Base-by-base conservation (phyloP, 208 protist species). In the Novymonas esmeraldas region DNA sequence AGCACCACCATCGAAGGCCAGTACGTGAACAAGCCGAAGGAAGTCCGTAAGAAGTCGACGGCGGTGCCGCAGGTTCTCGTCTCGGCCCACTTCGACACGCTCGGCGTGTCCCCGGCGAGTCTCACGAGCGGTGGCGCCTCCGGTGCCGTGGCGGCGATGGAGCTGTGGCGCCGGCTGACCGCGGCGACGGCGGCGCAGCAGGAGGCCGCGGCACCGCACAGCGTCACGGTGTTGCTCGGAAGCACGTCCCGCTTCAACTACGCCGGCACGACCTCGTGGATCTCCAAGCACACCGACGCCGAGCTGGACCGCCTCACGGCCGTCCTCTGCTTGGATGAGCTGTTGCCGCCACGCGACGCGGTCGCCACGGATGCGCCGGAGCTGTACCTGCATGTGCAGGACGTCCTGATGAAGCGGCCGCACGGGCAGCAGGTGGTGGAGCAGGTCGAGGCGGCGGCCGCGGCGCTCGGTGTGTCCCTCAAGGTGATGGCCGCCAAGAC, bases 221-320 rank as follows among this genome's bases (percentile, higher is more conserved):
- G 61, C 22, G 63, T 89, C 7, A 85, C 79, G 22, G 46, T 89
- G 52, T 44, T 92, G 26, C 63, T 93, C 2, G 85, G 81, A 28
- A 96, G 79, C 72, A 86, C 84, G 16, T 78, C 85, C 4, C 85
- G 85, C 31, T 78, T 91, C 22, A 93, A 93, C 73, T 96, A 94
- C 74, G 81, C 64, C 9, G 74, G 77, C 24, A 93, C 90, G 36
- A 58, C 64, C 0, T 48, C 64, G 20, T 96, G 90, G 88, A 41
- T 89, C 3, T 31, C 75, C 22, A 26, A 55, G 57, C 72, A 74
- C 45, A 74, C 73, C 33, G 79, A 87, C 24, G 76, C 24, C n/a
- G 83, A 89, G 20, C 29, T 89, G 7, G 84, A 89, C 42, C 64
- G 52, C n/a, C 82, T 82, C 41, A 64, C 55, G 44, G 55, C 87